Evolutionary conservation across 495 filamentous ascomycete species (phyloP).

Genomic region (Xylaria venustula): DNA sequence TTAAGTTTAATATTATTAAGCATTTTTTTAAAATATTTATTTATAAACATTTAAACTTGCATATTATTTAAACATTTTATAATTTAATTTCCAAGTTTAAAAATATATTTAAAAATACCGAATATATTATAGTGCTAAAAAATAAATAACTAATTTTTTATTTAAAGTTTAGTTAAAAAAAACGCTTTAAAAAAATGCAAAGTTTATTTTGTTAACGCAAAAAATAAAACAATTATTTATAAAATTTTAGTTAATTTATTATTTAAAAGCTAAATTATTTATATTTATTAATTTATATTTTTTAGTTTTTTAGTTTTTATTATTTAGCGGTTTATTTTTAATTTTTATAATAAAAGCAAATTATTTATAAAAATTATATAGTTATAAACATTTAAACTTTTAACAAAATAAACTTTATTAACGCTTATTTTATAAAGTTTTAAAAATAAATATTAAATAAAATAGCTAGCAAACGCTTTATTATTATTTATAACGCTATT

Average conservation of each 20-base stretch:
- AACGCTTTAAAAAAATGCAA: background rate
- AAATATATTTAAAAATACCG: background rate
- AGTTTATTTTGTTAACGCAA: background rate
- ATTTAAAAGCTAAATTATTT: background rate
- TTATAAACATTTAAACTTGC: background rate
- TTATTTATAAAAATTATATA: conserved; percentile 7
- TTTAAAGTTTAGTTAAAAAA: background rate
- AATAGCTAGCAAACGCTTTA: conserved; percentile 2
- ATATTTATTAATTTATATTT: background rate
- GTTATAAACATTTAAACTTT: background rate
- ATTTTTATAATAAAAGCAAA: background rate
- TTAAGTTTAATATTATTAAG: background rate
- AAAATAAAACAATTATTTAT: conserved; percentile 1
- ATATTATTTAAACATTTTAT: background rate
- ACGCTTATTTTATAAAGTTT: conserved; percentile 17
- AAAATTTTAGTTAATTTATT: background rate
- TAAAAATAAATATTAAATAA: conserved; percentile 1
- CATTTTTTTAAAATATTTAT: background rate
- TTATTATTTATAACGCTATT: background rate
- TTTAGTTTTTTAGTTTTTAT: background rate
- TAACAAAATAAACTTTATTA: conserved; percentile 12
- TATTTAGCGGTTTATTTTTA: background rate
- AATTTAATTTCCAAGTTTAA: no score
- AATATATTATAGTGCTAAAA: background rate
- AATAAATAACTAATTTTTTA: conserved; percentile 3